Percentiles rank a stretch among this genome's conserved stretches.
Conservation (phyloP, 345 rosid genomes). For the Populus nigra region DNA sequence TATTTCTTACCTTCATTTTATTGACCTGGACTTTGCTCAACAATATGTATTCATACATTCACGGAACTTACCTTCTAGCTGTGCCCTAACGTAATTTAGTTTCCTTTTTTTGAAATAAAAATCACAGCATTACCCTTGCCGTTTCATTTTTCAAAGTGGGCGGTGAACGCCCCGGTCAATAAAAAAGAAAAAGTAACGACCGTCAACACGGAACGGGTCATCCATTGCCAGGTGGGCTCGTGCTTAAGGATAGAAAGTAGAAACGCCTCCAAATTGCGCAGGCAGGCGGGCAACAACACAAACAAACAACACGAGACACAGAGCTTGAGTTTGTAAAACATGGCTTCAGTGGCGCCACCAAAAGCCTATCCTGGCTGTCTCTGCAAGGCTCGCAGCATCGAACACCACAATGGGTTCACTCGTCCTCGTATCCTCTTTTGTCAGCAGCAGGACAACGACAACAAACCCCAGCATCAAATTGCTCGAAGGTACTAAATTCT, state of each 20-base stretch:
- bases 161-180: no score
- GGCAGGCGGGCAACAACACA: not conserved
- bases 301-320: not conserved
- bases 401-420: not conserved
- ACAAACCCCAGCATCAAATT: slow-evolving; percentile 32
- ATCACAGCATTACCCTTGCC: no score
- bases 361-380: slow-evolving; percentile 1
- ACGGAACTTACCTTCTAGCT: no score
- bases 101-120: no score
- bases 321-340: slow-evolving; percentile 18
- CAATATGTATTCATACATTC: no score
- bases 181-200: no score
- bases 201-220: not conserved
- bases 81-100: no score
- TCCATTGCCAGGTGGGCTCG: not conserved
- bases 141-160: no score
- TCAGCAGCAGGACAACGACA: slow-evolving; percentile 32
- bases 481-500: slow-evolving; percentile 47
- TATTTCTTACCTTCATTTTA: no score
- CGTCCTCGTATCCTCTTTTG: slow-evolving; percentile 31
- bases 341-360: slow-evolving; percentile 60
- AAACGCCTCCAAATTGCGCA: not conserved
- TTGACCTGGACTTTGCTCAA: no score
- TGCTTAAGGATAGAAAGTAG: not conserved
- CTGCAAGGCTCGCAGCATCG: slow-evolving; percentile 10